Conservation (phyloP, 345 rosid genomes). For the Garcia nutans region DNA sequence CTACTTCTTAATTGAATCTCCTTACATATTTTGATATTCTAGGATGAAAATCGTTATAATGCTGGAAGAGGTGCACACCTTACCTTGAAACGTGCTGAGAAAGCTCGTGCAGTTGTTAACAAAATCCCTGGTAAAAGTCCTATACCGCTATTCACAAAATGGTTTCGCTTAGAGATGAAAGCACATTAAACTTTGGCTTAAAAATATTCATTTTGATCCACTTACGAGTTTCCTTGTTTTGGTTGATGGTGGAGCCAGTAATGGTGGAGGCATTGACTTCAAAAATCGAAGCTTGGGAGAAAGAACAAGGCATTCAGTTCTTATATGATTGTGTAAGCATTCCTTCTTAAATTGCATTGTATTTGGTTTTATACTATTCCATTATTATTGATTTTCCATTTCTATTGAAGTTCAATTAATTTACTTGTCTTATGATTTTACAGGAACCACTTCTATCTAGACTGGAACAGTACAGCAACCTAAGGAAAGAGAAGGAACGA, state of each 20-base stretch:
- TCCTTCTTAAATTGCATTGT: neutral
- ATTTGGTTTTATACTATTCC: neutral
- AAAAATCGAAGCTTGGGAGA: constrained; percentile 62
- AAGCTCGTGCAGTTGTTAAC: constrained; percentile 55
- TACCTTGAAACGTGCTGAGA: constrained; percentile 70
- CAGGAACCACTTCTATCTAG: constrained; percentile 56
- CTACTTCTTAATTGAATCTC: constrained; percentile 14
- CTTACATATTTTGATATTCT: constrained; percentile 10
- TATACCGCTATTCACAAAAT: neutral
- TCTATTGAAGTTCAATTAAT: neutral
- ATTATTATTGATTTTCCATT: neutral
- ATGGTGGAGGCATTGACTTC: constrained; percentile 55
- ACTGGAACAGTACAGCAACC: constrained; percentile 56
- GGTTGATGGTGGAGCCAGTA: constrained; percentile 41
- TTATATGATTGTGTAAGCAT: constrained; percentile 74
- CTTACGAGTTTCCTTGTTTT: neutral
- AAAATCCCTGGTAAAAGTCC: constrained; percentile 64
- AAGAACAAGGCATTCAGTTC: constrained; percentile 59
- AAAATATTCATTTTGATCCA: neutral
- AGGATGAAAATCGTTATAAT: constrained; percentile 75
- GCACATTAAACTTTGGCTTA: neutral
- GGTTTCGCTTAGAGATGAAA: neutral
- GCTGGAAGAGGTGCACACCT: constrained; percentile 82
- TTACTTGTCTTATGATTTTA: constrained; percentile 9
- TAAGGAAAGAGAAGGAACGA: constrained; percentile 56